Conservation (phyloP, 148 eudicot species). For the Chenopodium berlandieri region DNA sequence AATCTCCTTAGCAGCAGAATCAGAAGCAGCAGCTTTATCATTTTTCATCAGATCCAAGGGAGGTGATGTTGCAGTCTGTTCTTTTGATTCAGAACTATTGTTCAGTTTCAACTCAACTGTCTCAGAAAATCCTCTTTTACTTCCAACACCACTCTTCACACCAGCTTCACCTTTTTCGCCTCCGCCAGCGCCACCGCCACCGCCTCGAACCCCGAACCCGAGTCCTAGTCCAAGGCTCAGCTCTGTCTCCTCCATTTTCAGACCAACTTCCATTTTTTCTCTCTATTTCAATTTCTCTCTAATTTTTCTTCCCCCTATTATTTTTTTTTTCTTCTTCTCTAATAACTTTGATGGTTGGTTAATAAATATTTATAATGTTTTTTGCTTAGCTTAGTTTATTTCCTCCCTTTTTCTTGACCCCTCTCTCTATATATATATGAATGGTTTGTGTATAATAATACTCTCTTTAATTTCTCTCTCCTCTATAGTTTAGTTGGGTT, state of each 20-base stretch:
- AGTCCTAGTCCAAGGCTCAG: conserved; percentile 11
- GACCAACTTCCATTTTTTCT: conserved; percentile 3
- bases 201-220: background rate
- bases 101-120: conserved; percentile 12
- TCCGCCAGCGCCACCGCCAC: background rate
- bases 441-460: conserved; percentile 5
- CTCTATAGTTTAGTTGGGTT: conserved; percentile 25
- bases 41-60: conserved; percentile 11
- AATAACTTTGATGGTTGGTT: background rate
- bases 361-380: too few species aligned
- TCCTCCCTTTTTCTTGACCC: background rate
- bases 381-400: background rate
- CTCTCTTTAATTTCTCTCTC: conserved; percentile 17
- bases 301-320: background rate
- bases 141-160: background rate
- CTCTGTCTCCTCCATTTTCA: conserved; percentile 16
- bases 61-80: conserved; percentile 11
- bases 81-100: background rate
- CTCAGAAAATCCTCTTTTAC: conserved; percentile 12
- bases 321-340: background rate
- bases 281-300: background rate
- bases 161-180: background rate
- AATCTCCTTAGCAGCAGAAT: conserved; percentile 13
- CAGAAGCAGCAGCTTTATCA: background rate
- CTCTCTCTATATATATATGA: conserved; percentile 9